Evolutionary conservation across 2,329 filamentous ascomycete genomes (phyloP).

Genomic region (Diaporthe citrichinensis): DNA sequence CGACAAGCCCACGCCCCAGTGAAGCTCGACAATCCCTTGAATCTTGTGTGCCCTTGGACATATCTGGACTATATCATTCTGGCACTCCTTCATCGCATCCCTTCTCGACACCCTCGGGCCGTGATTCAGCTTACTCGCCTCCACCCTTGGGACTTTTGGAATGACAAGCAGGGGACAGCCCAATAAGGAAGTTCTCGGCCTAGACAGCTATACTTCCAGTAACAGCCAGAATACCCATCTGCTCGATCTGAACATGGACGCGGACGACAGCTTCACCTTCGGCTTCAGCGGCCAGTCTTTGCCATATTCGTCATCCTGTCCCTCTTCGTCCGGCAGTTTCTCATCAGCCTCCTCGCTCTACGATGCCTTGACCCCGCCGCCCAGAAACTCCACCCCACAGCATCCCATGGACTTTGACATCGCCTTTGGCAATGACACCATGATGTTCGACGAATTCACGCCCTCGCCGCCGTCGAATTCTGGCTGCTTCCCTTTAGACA

Average conservation of each 20-base stretch:
- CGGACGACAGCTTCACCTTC: conserved; percentile 33
- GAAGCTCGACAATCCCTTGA: conserved; percentile 37
- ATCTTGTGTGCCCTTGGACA: conserved; percentile 17
- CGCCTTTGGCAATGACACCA: conserved; percentile 23
- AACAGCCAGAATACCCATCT: conserved; percentile 25
- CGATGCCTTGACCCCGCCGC: conserved; percentile 40
- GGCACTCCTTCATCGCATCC: conserved; percentile 34
- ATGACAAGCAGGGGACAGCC: conserved; percentile 32
- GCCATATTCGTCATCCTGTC: conserved; percentile 39
- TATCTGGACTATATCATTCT: conserved; percentile 34
- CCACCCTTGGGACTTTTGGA: conserved; percentile 25
- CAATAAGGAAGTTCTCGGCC: conserved; percentile 12
- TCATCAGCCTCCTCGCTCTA: conserved; percentile 40
- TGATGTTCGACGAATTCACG: conserved; percentile 39
- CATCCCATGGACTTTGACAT: conserved; percentile 37
- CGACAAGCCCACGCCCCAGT: conserved; percentile 15
- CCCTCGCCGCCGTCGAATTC: conserved; percentile 34
- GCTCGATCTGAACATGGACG: conserved; percentile 35
- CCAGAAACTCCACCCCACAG: conserved; percentile 38
- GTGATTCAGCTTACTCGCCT: conserved; percentile 27
- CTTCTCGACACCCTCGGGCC: conserved; percentile 32
- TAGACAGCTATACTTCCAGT: conserved; percentile 27
- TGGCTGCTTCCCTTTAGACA: conserved; percentile 36
- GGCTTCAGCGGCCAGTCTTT: conserved; percentile 34
- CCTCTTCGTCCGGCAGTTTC: conserved; percentile 39